Base-by-base conservation (phyloP, 495 filamentous ascomycete species). In the Podospora sp. region DNA sequence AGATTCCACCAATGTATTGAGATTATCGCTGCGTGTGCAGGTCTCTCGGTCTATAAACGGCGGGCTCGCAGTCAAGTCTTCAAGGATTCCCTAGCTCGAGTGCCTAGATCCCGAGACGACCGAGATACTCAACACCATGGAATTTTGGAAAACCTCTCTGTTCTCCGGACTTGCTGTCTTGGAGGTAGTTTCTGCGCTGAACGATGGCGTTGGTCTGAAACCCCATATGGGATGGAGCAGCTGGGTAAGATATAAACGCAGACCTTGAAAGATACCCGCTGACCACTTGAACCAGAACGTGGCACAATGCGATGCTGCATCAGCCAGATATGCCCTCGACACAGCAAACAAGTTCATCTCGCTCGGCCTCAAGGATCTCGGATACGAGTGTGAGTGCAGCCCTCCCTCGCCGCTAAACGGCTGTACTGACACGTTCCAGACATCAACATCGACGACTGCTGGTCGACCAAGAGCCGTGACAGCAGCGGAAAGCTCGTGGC, bases 391-490 rank as follows among this genome's bases (percentile, higher is more conserved):
- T 63, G 50, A 33, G 66, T 67, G 40, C 16, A 4, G 9, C 4
- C 14, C 7, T 6, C 8, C 6, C 21, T 33, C 56, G 8, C 26
- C 21, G 26, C 6, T 59, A 8, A 6, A 33, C 26, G n/a, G 24
- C 24, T 55, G 12, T 1, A 6, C 53, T 57, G n/a, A 14, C n/a
- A 26, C n/a, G 53, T 22, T n/a, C 6, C 40, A 72, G 67, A 90
- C 73, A 81, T 91, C 62, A 87, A 87, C 69, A 73, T 84, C 6
- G 81, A 87, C 60, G 89, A 91, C 71, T 91, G 90, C 77, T 92
- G 89, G 89, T 84, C 82, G 1, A 70, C 80, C 26, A 84, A 84
- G 65, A 72, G 75, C 4, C 79, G 83, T 6, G 81, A 87, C 68
- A 75, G 80, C 52, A 85, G 77, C 1, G 63, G 80, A 0, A 82